These are phyloP conservation scores for Loxodes magnus DNA, from an alignment of 73 alveolate species.

Conservation along the genomic window DNA sequence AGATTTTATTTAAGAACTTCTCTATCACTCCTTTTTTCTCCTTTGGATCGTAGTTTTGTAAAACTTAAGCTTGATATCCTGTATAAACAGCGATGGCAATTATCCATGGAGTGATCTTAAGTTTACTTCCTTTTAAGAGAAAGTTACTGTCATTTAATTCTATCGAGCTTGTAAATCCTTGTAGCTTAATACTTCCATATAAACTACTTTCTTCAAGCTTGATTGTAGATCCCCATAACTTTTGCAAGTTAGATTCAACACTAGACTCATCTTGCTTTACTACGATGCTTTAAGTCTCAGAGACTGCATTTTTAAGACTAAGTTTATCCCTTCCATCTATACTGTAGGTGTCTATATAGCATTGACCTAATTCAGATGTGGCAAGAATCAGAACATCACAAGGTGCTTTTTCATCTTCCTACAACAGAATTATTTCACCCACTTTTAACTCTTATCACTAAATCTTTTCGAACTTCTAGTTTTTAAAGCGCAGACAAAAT, in stretches of 20 bases:
- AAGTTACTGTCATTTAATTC: constrained; percentile 64
- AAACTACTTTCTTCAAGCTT: constrained; percentile 40
- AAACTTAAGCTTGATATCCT: constrained; percentile 86
- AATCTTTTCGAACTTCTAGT: no score
- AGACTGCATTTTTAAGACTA: neutral
- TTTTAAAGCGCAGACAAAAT: no score
- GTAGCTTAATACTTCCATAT: constrained; percentile 43
- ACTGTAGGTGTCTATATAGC: constrained; percentile 8
- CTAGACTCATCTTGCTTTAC: no score
- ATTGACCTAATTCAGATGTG: neutral
- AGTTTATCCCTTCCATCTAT: neutral
- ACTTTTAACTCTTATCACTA: neutral
- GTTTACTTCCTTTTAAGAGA: constrained; percentile 80
- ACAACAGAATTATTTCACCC: neutral
- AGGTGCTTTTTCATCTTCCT: neutral
- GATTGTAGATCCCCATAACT: neutral
- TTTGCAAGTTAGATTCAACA: no score
- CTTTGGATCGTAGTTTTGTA: no score
- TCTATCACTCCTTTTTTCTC: no score
- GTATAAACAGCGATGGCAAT: constrained; percentile 86
- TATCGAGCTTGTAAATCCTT: constrained; percentile 14
- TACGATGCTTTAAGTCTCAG: constrained; percentile 1
- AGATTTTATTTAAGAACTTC: no score
- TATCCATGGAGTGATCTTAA: constrained; percentile 86
- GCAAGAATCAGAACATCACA: neutral